phyloP scores from a whole-genome alignment of 1,139 yeast genomes.

The Groenewaldozyma sp. region DNA sequence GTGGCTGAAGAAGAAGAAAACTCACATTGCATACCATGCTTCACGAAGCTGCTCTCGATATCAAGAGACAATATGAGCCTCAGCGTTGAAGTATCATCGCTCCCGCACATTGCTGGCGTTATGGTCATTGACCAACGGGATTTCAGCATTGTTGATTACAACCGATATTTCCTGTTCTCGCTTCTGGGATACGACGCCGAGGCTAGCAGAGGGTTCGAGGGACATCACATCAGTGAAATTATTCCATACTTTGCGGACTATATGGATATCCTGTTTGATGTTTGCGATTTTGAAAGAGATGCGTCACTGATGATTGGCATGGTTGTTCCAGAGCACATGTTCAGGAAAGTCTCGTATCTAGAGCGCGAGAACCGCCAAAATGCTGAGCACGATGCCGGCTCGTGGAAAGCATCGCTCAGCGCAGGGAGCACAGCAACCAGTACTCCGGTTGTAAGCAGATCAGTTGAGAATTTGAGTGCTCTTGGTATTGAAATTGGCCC shows the following conservation, averaged over 20 bases:
- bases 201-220: slow-evolving; percentile 32
- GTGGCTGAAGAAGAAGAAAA: slow-evolving; percentile 1
- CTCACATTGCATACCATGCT: slow-evolving; percentile 8
- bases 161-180: slow-evolving; percentile 68
- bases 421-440: slow-evolving; percentile 6
- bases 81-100: slow-evolving; percentile 29
- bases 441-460: background rate
- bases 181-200: slow-evolving; percentile 53
- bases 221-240: slow-evolving; percentile 44
- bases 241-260: slow-evolving; percentile 59
- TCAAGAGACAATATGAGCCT: slow-evolving; percentile 3
- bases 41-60: slow-evolving; percentile 2
- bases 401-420: slow-evolving; percentile 10
- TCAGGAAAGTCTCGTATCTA: slow-evolving; percentile 44
- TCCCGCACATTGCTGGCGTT: slow-evolving; percentile 84
- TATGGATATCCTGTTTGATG: slow-evolving; percentile 28
- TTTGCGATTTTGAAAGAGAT: slow-evolving; percentile 7
- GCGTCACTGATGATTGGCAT: slow-evolving; percentile 32
- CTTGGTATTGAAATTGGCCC: background rate
- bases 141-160: slow-evolving; percentile 51
- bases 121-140: slow-evolving; percentile 52
- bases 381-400: slow-evolving; percentile 6
- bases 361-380: slow-evolving; percentile 8
- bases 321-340: slow-evolving; percentile 85
- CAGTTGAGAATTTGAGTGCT: background rate